Percentiles rank a stretch among this genome's conserved stretches.
phyloP scores from a whole-genome alignment of 2,329 filamentous ascomycete genomes.

The Akanthomyces muscarius region DNA sequence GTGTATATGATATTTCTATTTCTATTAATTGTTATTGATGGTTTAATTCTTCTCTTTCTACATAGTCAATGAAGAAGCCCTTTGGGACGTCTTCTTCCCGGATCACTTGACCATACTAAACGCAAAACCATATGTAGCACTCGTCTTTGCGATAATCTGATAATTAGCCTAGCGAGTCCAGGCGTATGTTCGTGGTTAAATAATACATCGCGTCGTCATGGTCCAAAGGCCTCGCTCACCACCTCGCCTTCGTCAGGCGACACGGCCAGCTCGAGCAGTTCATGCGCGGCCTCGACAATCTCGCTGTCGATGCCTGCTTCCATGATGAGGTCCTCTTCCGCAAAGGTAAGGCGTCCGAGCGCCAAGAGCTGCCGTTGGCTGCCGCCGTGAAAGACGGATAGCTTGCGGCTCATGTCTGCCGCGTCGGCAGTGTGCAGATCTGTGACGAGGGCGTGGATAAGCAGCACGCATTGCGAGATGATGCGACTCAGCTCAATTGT shows the following conservation, averaged over 20 bases:
- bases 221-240: slow-evolving; percentile 39
- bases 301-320: slow-evolving; percentile 74
- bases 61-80: too few species aligned
- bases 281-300: slow-evolving; percentile 75
- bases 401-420: slow-evolving; percentile 65
- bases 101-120: too few species aligned
- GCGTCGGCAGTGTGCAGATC: slow-evolving; percentile 41
- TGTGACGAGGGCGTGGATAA: slow-evolving; percentile 52
- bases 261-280: slow-evolving; percentile 73
- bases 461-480: slow-evolving; percentile 44
- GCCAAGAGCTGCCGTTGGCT: slow-evolving; percentile 79
- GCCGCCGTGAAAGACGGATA: slow-evolving; percentile 65
- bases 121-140: too few species aligned
- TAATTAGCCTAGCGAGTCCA: too few species aligned
- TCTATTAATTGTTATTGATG: too few species aligned
- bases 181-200: not conserved
- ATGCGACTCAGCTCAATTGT: slow-evolving; percentile 37
- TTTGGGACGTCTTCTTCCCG: too few species aligned
- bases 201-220: slow-evolving; percentile 22
- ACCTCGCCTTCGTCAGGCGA: slow-evolving; percentile 65
- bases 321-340: slow-evolving; percentile 70
- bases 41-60: too few species aligned
- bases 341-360: slow-evolving; percentile 80
- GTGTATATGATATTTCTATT: too few species aligned
- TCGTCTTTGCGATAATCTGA: too few species aligned